These are phyloP conservation scores for Diplodia mutila DNA, from an alignment of 2,329 filamentous ascomycete species.

Conservation along the genomic window DNA sequence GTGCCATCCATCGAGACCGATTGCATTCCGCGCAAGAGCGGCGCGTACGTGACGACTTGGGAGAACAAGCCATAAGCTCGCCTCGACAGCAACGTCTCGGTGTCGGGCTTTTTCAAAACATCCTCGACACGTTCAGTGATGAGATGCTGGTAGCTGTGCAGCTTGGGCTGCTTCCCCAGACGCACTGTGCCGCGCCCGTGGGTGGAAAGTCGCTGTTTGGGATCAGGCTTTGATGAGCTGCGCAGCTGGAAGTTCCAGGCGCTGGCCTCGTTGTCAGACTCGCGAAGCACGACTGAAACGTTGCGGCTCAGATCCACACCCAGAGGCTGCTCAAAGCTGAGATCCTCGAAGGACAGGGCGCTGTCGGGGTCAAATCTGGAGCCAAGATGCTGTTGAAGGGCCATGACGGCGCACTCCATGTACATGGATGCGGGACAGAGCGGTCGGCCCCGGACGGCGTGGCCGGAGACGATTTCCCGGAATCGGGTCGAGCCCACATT, in stretches of 20 bases:
- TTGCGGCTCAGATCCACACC: background rate
- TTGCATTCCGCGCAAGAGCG: slow-evolving; percentile 29
- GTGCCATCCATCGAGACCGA: slow-evolving; percentile 28
- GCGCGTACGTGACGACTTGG: slow-evolving; percentile 29
- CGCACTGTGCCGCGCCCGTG: slow-evolving; percentile 4
- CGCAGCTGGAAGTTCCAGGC: background rate
- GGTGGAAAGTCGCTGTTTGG: background rate
- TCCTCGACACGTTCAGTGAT: slow-evolving; percentile 24
- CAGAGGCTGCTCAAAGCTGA: background rate
- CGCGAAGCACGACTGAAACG: background rate
- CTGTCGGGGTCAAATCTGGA: background rate
- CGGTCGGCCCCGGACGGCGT: slow-evolving; percentile 29
- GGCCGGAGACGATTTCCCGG: slow-evolving; percentile 28
- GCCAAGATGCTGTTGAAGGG: slow-evolving; percentile 7
- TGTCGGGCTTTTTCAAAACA: slow-evolving; percentile 1
- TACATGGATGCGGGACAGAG: slow-evolving; percentile 33
- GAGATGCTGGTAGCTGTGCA: slow-evolving; percentile 28
- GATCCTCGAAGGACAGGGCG: background rate
- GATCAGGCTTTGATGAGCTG: background rate
- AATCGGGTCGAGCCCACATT: slow-evolving; percentile 27
- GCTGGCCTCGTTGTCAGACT: background rate
- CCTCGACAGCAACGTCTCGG: slow-evolving; percentile 28
- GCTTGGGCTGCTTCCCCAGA: slow-evolving; percentile 22
- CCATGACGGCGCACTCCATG: slow-evolving; percentile 32
- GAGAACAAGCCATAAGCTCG: slow-evolving; percentile 31